Evolutionary conservation across 1,284 basidiomycete species (phyloP).

Genomic region (Leccinum pachyderme): DNA sequence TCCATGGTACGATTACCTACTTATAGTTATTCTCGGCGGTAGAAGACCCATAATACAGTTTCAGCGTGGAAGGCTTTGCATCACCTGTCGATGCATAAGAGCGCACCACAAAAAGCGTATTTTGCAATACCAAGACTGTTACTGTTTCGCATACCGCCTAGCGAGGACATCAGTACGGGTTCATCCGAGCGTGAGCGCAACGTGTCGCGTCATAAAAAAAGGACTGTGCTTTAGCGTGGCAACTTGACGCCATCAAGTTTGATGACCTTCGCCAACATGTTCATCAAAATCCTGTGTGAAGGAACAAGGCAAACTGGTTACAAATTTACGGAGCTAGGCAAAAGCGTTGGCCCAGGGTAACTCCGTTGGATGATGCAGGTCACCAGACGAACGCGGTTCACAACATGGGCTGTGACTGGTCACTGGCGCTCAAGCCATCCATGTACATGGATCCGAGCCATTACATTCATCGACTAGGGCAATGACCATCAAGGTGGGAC

Average conservation of each 20-base stretch:
- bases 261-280: constrained; percentile 9
- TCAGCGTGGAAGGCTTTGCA: background rate
- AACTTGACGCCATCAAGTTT: constrained; percentile 10
- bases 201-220: constrained; percentile 1
- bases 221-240: constrained; percentile 4
- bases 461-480: background rate
- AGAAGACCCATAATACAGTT: constrained; percentile 20
- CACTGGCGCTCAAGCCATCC: background rate
- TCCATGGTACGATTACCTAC: constrained; percentile 20
- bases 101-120: background rate
- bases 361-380: background rate
- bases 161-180: constrained; percentile 10
- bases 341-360: background rate
- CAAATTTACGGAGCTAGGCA: background rate
- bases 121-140: constrained; percentile 3
- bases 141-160: constrained; percentile 9
- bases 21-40: constrained; percentile 23
- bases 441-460: background rate
- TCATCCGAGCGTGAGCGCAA: constrained; percentile 2
- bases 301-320: background rate
- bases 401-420: background rate
- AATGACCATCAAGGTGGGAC: too few relatives aligned
- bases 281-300: constrained; percentile 8
- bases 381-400: background rate
- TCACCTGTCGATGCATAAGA: background rate